These are phyloP conservation scores for Lasiodiplodia hormozganensis DNA, from an alignment of 2,329 filamentous ascomycete genomes.

Conservation along the genomic window DNA sequence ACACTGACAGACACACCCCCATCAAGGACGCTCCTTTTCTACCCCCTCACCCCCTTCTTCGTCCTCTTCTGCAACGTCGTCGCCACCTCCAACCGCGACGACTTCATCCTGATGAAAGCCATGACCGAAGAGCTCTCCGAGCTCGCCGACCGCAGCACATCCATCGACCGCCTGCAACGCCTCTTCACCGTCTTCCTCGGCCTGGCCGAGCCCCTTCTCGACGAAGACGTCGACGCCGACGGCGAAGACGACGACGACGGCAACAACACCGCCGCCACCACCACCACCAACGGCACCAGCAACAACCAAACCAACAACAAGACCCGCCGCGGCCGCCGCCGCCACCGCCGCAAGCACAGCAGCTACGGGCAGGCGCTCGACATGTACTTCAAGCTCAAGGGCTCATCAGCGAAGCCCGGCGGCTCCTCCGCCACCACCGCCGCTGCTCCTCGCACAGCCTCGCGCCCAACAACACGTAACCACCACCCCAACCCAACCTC, in stretches of 20 bases:
- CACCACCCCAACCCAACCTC: not conserved
- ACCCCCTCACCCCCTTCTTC: slow-evolving; percentile 44
- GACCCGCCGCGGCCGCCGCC: not conserved
- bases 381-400: slow-evolving; percentile 16
- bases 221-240: slow-evolving; percentile 4
- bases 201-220: slow-evolving; percentile 41
- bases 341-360: not conserved
- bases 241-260: not conserved
- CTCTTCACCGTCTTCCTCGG: slow-evolving; percentile 40
- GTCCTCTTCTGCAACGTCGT: slow-evolving; percentile 47
- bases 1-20: no score
- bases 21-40: slow-evolving; percentile 43
- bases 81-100: slow-evolving; percentile 40
- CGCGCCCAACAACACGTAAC: no score
- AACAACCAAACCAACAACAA: not conserved
- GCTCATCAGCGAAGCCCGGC: not conserved
- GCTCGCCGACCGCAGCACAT: slow-evolving; percentile 40
- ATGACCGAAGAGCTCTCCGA: slow-evolving; percentile 40
- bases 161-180: slow-evolving; percentile 39
- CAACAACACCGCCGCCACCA: not conserved
- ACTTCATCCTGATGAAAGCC: slow-evolving; percentile 42
- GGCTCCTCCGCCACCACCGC: not conserved
- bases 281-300: not conserved
- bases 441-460: no score
- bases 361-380: slow-evolving; percentile 10